Evolutionary conservation across 192 early-diverging fungal species (phyloP).

Genomic region (Dissophora globulifera): DNA sequence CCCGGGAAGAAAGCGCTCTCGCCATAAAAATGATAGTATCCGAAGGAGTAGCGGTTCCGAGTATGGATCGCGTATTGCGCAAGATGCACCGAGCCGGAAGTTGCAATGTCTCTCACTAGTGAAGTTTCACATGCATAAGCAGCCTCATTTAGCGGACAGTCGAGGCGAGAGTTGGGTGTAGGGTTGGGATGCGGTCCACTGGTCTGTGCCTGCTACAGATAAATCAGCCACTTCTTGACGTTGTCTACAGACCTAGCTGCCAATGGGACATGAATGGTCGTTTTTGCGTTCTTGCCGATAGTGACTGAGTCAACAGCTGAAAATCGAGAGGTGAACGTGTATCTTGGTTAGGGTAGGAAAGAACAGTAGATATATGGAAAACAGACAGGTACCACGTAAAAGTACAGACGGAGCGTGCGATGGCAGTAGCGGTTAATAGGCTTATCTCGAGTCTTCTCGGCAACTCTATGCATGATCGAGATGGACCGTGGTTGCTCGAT

Average conservation of each 20-base stretch:
- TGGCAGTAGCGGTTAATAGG: neutral
- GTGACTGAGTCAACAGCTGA: neutral
- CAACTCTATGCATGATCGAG: neutral
- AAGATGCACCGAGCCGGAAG: neutral
- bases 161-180: conserved; percentile 1
- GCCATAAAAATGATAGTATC: conserved; percentile 9
- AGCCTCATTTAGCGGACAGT: no score
- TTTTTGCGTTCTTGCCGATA: neutral
- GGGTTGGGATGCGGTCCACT: neutral
- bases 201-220: conserved; percentile 6
- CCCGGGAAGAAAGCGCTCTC: neutral
- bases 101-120: conserved; percentile 1
- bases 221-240: conserved; percentile 13
- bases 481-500: neutral
- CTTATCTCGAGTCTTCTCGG: neutral
- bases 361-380: neutral
- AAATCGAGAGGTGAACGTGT: no score
- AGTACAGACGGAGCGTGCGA: neutral
- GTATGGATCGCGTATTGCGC: conserved; percentile 9
- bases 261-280: conserved; percentile 1
- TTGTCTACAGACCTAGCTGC: neutral
- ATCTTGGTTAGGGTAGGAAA: no score
- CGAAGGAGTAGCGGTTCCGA: conserved; percentile 2
- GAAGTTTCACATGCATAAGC: no score
- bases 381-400: neutral